Evolutionary conservation across 2,329 filamentous ascomycete species (phyloP).

Genomic region (Cladosporium phlei): DNA sequence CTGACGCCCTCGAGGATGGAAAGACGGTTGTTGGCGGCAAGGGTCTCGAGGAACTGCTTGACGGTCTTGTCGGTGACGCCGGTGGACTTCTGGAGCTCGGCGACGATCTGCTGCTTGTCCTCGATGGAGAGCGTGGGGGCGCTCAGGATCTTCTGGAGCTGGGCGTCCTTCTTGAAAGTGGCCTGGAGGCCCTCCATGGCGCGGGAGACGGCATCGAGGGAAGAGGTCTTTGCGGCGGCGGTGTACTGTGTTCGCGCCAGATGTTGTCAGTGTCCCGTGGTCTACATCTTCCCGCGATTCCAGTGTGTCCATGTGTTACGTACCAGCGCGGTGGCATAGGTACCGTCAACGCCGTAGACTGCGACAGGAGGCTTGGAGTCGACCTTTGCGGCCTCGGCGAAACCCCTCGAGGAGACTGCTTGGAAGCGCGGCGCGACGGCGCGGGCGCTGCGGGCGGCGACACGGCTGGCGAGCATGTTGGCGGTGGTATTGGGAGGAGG

Average conservation of each 20-base stretch:
- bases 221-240: slow-evolving; percentile 79
- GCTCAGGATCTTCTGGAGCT: slow-evolving; percentile 69
- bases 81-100: slow-evolving; percentile 81
- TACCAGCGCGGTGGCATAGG: slow-evolving; percentile 98
- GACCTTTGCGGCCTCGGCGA: slow-evolving; percentile 60
- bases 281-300: slow-evolving; percentile 6
- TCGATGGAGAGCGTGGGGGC: slow-evolving; percentile 71
- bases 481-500: slow-evolving; percentile 17
- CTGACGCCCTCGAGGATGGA: slow-evolving; percentile 74
- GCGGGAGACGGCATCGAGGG: slow-evolving; percentile 80
- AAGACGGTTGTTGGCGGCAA: slow-evolving; percentile 96
- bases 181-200: slow-evolving; percentile 66
- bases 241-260: slow-evolving; percentile 66
- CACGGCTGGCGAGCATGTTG: slow-evolving; percentile 54
- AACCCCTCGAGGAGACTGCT: slow-evolving; percentile 60
- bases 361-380: slow-evolving; percentile 79
- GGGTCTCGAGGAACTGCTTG: slow-evolving; percentile 86
- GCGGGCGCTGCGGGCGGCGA: slow-evolving; percentile 54
- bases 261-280: slow-evolving; percentile 13
- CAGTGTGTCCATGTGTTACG: slow-evolving; percentile 33
- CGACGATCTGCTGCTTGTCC: slow-evolving; percentile 83
- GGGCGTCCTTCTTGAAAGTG: slow-evolving; percentile 75
- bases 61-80: slow-evolving; percentile 68
- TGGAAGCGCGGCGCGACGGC: slow-evolving; percentile 54
- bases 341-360: slow-evolving; percentile 94